Evolutionary conservation across 2,329 filamentous ascomycete genomes (phyloP), one percentile per base, ranked within the genome.

Genomic region (Diaporthe amygdali): DNA sequence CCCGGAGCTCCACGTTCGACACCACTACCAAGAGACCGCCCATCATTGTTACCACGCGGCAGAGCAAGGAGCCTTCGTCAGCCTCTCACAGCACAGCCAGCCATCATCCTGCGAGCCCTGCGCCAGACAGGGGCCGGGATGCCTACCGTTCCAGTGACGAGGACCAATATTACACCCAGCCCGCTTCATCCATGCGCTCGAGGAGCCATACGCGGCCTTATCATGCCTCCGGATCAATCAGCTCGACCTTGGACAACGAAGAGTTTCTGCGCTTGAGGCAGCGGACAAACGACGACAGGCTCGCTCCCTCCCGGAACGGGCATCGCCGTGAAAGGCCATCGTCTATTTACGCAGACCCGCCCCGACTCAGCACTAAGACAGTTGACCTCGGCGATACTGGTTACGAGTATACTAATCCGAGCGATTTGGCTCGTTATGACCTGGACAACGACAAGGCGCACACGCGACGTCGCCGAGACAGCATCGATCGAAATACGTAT

Each of bases 401-500:
- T 10, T 92, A 89, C 75, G 88, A 90, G 75, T 92, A 92, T 75
- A 91, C 90, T 10, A 91, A 89, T 71, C 89, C 89, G 17, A 86
- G 88, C 73, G 89, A 91, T 68, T 78, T 92, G 64, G 89, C 87
- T 44, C 84, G 87, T 64, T 91, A 91, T 75, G 90, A 92, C 76
- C 80, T 92, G 34, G 87, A 89, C 70, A 84, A 90, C 70, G 81
- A 84, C 37, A 82, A 81, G 34, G 82, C 83, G 5, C 78, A 82
- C 39, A 80, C 80, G 64, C 78, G 79, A 52, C 78, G 80, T 51
- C 83, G 88, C 22, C 86, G 85, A 34, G 88, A 91, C 59, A 91
- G 88, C 76, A 76, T 87, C 52, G 89, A 91, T 64, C 82, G 84
- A 9, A 81, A 66, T 37, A 34, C 83, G 27, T 89, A 90, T 76